These are phyloP conservation scores for Camelina hispida DNA, from an alignment of 345 rosid species.

Conservation along the genomic window DNA sequence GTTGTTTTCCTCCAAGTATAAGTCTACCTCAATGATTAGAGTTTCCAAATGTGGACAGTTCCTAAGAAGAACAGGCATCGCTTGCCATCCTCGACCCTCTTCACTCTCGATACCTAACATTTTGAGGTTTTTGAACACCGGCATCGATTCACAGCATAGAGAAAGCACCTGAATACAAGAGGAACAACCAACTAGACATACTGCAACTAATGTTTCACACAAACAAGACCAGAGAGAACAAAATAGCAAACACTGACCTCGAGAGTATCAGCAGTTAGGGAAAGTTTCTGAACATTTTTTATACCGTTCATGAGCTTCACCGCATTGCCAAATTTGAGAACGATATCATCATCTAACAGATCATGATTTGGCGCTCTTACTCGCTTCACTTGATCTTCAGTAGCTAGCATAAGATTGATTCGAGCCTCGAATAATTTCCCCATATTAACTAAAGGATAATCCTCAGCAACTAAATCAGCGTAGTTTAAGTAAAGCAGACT, in stretches of 20 bases:
- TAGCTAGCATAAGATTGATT: neutral
- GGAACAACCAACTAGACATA: neutral
- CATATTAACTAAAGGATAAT: neutral
- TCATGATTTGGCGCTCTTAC: neutral
- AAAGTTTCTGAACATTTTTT: neutral
- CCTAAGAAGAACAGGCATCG: slow-evolving; percentile 15
- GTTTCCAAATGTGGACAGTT: slow-evolving; percentile 15
- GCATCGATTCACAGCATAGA: neutral
- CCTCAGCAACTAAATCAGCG: neutral
- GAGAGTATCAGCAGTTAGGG: neutral
- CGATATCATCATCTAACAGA: neutral
- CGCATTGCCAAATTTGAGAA: neutral
- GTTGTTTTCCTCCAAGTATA: too few relatives aligned
- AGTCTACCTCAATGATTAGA: neutral
- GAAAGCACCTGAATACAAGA: slow-evolving; percentile 11
- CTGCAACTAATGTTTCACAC: neutral
- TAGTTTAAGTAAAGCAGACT: neutral
- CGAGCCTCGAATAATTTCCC: neutral
- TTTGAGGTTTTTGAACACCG: slow-evolving; percentile 22
- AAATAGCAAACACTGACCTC: neutral
- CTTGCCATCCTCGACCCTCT: neutral
- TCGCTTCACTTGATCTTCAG: neutral
- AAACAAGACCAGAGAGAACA: neutral
- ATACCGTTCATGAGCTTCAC: neutral
- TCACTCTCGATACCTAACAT: neutral